Percentiles rank a stretch among this genome's conserved stretches.
phyloP scores from a whole-genome alignment of 148 eudicot species.

The Arbutus unedo region DNA sequence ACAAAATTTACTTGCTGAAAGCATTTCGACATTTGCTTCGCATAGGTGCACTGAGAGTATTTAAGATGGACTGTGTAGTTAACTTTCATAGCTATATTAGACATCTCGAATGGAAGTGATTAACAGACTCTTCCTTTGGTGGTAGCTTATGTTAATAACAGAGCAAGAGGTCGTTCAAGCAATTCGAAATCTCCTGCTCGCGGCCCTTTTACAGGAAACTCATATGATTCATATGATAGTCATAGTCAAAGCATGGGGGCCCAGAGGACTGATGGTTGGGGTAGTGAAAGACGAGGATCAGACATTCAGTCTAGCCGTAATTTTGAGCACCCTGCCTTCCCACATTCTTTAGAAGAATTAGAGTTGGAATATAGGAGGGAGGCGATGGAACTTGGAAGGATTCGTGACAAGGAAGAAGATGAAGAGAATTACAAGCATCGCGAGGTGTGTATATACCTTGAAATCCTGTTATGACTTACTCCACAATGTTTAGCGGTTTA shows the following conservation, averaged over 20 bases:
- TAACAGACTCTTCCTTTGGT: constrained; percentile 80
- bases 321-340: constrained; percentile 43
- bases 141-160: constrained; percentile 98
- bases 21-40: constrained; percentile 41
- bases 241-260: constrained; percentile 51
- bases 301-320: constrained; percentile 46
- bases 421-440: constrained; percentile 87
- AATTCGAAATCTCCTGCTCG: constrained; percentile 87
- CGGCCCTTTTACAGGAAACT: constrained; percentile 49
- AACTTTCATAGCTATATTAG: constrained; percentile 55
- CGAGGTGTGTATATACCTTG: constrained; percentile 49
- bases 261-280: constrained; percentile 67
- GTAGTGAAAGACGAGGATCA: constrained; percentile 54
- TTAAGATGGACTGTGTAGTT: constrained; percentile 49
- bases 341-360: constrained; percentile 69
- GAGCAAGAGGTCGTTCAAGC: constrained; percentile 78
- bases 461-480: neutral
- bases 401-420: constrained; percentile 86
- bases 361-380: constrained; percentile 82
- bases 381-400: constrained; percentile 64
- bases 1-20: constrained; percentile 44
- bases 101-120: constrained; percentile 56
- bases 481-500: neutral
- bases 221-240: constrained; percentile 57
- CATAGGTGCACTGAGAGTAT: constrained; percentile 49